Percentiles rank a stretch among this genome's conserved stretches.
Conservation (phyloP, 495 filamentous ascomycete genomes). For the Pyronema omphalodes region DNA sequence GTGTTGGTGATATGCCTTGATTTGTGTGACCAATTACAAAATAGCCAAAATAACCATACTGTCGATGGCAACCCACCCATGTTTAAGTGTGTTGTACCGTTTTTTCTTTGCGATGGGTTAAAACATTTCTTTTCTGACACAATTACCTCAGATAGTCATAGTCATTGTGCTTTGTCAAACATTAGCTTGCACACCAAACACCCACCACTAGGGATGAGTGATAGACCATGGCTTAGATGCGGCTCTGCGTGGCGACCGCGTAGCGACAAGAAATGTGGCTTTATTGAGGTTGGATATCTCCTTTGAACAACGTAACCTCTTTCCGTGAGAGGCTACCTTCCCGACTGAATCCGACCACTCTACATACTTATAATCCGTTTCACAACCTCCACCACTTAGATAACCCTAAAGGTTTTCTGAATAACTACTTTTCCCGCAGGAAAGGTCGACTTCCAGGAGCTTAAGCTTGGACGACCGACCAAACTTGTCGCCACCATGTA, state of each 20-base stretch:
- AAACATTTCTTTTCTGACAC: too few species aligned
- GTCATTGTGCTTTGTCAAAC: too few species aligned
- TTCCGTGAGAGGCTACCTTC: not conserved
- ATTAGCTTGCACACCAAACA: too few species aligned
- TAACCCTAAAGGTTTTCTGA: not conserved
- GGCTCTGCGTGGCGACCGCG: not conserved
- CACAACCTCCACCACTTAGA: too few species aligned
- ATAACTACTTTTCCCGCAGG: not conserved
- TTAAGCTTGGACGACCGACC: not conserved
- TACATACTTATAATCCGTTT: too few species aligned
- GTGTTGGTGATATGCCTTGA: too few species aligned
- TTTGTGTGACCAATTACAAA: too few species aligned
- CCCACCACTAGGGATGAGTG: not conserved
- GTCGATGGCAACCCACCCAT: too few species aligned
- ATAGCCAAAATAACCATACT: too few species aligned
- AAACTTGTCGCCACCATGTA: slow-evolving; percentile 3
- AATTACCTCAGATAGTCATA: too few species aligned
- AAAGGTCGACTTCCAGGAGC: not conserved
- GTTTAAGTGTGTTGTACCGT: too few species aligned
- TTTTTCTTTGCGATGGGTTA: too few species aligned
- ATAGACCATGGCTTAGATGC: not conserved
- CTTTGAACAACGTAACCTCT: not conserved
- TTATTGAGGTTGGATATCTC: not conserved
- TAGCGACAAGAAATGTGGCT: not conserved
- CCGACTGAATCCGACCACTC: not conserved